A percentile compares a stretch with the other conserved stretches of the same genome.
Evolutionary conservation across 345 rosid genomes (phyloP).

Genomic region (Eucalyptus melliodora): DNA sequence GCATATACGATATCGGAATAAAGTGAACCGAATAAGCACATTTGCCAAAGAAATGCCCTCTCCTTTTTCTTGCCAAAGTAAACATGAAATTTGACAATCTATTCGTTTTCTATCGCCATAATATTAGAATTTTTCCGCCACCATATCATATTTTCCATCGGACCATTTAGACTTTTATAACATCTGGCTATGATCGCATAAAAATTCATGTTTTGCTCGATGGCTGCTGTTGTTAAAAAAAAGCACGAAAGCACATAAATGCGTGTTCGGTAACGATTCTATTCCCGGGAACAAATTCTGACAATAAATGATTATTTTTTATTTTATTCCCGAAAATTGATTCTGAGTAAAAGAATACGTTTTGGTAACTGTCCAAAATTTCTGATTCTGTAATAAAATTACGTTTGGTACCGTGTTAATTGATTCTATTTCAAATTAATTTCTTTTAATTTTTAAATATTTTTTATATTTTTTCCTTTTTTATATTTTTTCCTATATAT

Average conservation of each 20-base stretch:
- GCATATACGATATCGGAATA: background rate
- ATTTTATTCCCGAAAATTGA: no score
- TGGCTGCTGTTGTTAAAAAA: background rate
- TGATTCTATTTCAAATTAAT: rapidly evolving
- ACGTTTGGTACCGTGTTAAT: no score
- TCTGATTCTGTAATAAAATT: no score
- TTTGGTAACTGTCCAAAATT: no score
- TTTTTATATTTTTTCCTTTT: no score
- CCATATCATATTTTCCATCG: rapidly evolving
- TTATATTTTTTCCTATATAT: no score
- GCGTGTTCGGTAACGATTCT: no score
- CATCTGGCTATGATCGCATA: background rate
- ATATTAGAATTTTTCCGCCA: background rate
- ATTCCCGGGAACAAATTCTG: no score
- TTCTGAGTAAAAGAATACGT: no score
- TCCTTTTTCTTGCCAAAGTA: background rate
- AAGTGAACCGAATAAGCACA: background rate
- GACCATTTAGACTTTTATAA: background rate
- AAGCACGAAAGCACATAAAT: rapidly evolving
- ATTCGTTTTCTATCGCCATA: rapidly evolving
- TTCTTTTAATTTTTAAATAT: no score
- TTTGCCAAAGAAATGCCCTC: background rate
- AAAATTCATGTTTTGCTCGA: background rate
- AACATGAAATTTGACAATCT: background rate
- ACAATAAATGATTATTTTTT: no score